Conservation (phyloP, 768 basidiomycete genomes). For the Coprinopsis sp. region DNA sequence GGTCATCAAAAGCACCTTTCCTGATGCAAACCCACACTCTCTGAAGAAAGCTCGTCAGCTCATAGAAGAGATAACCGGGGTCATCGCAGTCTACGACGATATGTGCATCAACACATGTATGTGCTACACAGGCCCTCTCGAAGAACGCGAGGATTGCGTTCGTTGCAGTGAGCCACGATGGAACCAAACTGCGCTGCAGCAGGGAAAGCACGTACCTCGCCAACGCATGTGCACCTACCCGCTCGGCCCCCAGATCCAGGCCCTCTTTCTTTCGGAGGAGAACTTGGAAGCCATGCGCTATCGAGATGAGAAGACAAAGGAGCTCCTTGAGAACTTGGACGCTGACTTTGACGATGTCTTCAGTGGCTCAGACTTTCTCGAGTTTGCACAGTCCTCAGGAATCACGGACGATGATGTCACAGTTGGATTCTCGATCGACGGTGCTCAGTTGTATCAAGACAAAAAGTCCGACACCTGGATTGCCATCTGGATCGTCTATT, state of each 20-base stretch:
- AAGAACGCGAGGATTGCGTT: slow-evolving; percentile 11
- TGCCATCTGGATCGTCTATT: slow-evolving; percentile 34
- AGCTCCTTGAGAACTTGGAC: slow-evolving; percentile 17
- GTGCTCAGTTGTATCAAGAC: slow-evolving; percentile 38
- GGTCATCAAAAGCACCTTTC: too few relatives aligned
- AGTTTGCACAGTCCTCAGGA: slow-evolving; percentile 15
- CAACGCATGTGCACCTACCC: slow-evolving; percentile 34
- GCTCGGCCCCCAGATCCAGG: slow-evolving; percentile 40
- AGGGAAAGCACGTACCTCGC: slow-evolving; percentile 12
- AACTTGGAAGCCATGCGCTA: slow-evolving; percentile 27
- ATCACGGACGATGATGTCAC: slow-evolving; percentile 28
- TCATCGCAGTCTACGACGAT: slow-evolving; percentile 23
- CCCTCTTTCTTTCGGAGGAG: slow-evolving; percentile 18
- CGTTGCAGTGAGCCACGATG: slow-evolving; percentile 11
- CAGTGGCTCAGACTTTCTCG: slow-evolving; percentile 25
- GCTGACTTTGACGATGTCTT: slow-evolving; percentile 26
- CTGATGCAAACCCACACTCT: too few relatives aligned
- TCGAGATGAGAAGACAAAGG: slow-evolving; percentile 15
- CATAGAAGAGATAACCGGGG: slow-evolving; percentile 20
- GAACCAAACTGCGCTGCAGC: slow-evolving; percentile 1
- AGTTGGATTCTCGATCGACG: slow-evolving; percentile 33
- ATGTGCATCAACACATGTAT: slow-evolving; percentile 33
- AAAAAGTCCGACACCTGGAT: slow-evolving; percentile 43
- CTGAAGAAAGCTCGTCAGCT: slow-evolving; percentile 23
- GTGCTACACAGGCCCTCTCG: slow-evolving; percentile 20